Conservation (phyloP, 495 filamentous ascomycete species). For the Aspergillus leporis region DNA sequence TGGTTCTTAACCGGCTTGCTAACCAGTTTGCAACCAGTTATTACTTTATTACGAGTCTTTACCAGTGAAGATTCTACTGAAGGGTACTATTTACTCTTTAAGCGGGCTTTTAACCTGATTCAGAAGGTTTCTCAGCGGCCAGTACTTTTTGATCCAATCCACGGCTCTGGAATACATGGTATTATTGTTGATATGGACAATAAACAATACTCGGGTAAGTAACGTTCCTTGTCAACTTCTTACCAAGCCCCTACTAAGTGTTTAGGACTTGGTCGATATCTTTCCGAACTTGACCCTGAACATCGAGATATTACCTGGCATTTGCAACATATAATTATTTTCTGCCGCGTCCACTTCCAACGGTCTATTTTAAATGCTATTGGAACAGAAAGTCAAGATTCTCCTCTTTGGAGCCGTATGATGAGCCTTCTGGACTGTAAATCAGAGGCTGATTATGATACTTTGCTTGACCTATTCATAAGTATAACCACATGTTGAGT, state of each 20-base stretch:
- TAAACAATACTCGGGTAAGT: too few relatives aligned
- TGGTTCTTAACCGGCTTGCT: background rate
- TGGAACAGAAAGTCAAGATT: background rate
- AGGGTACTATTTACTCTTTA: conserved; percentile 6
- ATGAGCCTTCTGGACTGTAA: conserved; percentile 9
- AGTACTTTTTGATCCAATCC: conserved; percentile 7
- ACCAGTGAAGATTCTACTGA: background rate
- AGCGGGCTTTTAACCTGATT: conserved; percentile 9
- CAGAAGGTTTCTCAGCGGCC: background rate
- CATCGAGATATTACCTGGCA: conserved; percentile 2
- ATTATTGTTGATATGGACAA: conserved; percentile 18
- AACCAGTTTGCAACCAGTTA: background rate
- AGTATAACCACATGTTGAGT: conserved; percentile 5
- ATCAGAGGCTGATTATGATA: conserved; percentile 13
- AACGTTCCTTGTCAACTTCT: conserved; percentile 2
- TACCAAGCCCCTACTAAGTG: conserved; percentile 5
- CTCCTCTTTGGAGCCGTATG: conserved; percentile 11
- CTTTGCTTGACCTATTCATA: conserved; percentile 4
- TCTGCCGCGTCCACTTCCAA: conserved; percentile 10
- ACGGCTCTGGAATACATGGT: conserved; percentile 11
- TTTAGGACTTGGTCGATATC: conserved; percentile 8
- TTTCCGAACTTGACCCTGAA: conserved; percentile 8
- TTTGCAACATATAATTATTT: conserved; percentile 5
- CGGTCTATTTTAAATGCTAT: conserved; percentile 7
- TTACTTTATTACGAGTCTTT: background rate